Conservation (phyloP, 2,329 filamentous ascomycete species). For the Ophiostoma ips region DNA sequence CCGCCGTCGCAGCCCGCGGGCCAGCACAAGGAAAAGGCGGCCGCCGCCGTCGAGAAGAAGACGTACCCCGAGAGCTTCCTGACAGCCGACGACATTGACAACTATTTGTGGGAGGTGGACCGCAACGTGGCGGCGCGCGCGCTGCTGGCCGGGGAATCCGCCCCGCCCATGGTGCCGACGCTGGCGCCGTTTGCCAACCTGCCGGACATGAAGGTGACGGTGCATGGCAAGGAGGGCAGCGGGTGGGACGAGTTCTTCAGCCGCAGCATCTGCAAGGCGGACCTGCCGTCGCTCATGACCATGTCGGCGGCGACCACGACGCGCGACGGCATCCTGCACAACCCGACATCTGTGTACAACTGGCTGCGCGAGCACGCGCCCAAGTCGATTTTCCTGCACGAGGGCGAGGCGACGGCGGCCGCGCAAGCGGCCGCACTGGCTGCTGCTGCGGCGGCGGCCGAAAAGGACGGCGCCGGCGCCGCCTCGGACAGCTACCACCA, state of each 20-base stretch:
- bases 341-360: slow-evolving; percentile 87
- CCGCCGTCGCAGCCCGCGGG: slow-evolving; percentile 31
- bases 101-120: slow-evolving; percentile 57
- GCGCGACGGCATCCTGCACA: slow-evolving; percentile 46
- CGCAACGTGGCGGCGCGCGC: slow-evolving; percentile 29
- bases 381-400: slow-evolving; percentile 64
- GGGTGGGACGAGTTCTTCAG: slow-evolving; percentile 23
- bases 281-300: slow-evolving; percentile 22
- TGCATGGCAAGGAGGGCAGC: slow-evolving; percentile 2
- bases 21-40: background rate
- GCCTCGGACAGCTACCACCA: slow-evolving; percentile 16
- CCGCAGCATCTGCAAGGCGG: slow-evolving; percentile 23
- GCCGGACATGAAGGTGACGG: slow-evolving; percentile 18
- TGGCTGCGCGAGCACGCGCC: slow-evolving; percentile 82
- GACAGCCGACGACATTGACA: slow-evolving; percentile 55
- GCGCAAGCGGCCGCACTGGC: background rate
- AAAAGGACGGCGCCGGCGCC: slow-evolving; percentile 24
- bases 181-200: slow-evolving; percentile 34
- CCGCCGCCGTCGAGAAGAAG: background rate
- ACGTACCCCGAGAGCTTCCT: slow-evolving; percentile 50
- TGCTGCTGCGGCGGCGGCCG: slow-evolving; percentile 19
- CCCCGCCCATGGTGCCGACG: slow-evolving; percentile 28
- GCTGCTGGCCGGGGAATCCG: slow-evolving; percentile 18
- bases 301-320: slow-evolving; percentile 23
- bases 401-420: slow-evolving; percentile 37